Evolutionary conservation across 2,329 filamentous ascomycete genomes (phyloP), one percentile per base, ranked within the genome.

Genomic region (Macrophomina pseudophaseolina): DNA sequence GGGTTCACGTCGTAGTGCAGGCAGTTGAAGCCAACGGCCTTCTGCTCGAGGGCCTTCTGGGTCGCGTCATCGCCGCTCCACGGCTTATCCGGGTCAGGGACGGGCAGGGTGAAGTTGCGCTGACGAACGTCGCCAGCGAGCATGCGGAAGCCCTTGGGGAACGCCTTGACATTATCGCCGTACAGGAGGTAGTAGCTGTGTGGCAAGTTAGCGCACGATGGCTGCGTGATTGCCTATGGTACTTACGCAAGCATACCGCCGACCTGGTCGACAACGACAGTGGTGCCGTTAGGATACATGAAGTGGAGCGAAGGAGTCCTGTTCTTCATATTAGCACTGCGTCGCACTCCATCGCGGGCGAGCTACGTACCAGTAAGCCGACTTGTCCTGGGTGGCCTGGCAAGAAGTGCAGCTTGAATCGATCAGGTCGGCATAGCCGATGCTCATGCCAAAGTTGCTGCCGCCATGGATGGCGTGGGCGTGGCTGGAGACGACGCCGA

Each of bases 21-120:
- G 80, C 95, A 98, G 84, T 98, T 98, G 86, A 97, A 97, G 3
- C 95, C 94, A 33, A 97, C 73, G 9, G 94, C 92, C 69, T 94
- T 93, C 82, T 97, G 91, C 60, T 81, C 82, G 44, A 97, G 86
- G 63, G 89, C 86, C 16, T 80, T 78, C 81, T 97, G 93, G 11
- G 89, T 90, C 73, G 87, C 85, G 68, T 90, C 86, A 5, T 88
- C 81, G 1, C 76, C 80, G 4, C 79, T 75, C 94, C 94, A 97
- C 12, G 91, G 93, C 80, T 93, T 92, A 30, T 87, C 85, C 46
- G 87, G 82, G 71, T 87, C 87, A 2, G 89, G 89, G 69, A 92
- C 85, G 0, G 89, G 87, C 66, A 64, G 46, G 49, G 70, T 74
- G 69, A 85, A 84, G 23, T 84, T 82, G 66, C 90, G 86, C 68